Evolutionary conservation across 176 grass and related monocot genomes (phyloP).

Genomic region (Phragmites australis): DNA sequence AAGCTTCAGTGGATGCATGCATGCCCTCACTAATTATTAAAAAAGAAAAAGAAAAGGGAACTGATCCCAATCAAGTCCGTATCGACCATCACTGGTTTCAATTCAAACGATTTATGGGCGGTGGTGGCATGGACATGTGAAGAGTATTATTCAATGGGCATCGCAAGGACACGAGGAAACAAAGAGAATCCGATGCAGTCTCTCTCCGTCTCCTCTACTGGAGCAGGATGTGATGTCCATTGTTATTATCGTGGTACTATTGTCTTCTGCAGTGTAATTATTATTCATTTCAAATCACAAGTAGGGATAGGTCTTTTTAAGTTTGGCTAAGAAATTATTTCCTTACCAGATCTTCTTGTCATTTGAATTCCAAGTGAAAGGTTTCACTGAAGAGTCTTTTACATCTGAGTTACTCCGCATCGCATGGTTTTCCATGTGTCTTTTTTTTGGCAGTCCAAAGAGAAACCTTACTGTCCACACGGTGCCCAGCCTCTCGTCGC

Average conservation of each 20-base stretch:
- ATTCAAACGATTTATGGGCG: conserved; percentile 38
- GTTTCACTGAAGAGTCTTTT: neutral
- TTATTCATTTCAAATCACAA: neutral
- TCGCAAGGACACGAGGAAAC: conserved; percentile 34
- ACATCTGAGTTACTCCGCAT: too few relatives aligned
- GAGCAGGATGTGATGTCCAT: conserved; percentile 11
- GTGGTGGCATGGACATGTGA: conserved; percentile 49
- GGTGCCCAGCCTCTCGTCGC: too few relatives aligned
- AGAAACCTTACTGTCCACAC: too few relatives aligned
- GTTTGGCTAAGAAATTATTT: neutral
- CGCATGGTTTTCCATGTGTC: too few relatives aligned
- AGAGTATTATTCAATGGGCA: neutral
- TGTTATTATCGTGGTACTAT: neutral
- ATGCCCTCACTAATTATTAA: too few relatives aligned
- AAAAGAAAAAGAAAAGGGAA: neutral
- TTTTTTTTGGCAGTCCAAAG: too few relatives aligned
- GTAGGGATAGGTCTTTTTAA: neutral
- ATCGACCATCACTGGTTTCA: conserved; percentile 44
- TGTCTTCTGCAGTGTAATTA: neutral
- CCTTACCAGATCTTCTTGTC: neutral
- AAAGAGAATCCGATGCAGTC: conserved; percentile 39
- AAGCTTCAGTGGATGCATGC: too few relatives aligned
- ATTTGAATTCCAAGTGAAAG: neutral
- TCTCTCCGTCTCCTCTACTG: neutral
- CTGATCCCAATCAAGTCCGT: conserved; percentile 1